Evolutionary conservation across 2,329 filamentous ascomycete species (phyloP), one percentile per base, ranked within the genome.

Genomic region (Chrysoporthe austroafricana): DNA sequence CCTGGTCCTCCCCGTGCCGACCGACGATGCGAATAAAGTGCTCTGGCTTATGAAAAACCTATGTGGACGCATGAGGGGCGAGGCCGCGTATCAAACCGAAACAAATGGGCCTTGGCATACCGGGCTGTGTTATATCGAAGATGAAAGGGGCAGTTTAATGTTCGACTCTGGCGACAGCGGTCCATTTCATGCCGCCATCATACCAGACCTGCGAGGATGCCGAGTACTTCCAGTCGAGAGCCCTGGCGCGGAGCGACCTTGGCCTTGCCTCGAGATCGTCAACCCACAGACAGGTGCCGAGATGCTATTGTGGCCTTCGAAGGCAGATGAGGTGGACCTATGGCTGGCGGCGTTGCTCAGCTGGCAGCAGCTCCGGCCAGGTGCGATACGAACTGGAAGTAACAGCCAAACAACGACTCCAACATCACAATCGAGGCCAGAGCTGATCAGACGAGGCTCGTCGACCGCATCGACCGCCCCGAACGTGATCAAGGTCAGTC

Each of bases 401-500:
- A 67, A 63, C 52, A 69, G 68, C 66, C 65, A 63, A n/a, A 61
- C 68, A 8, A 65, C 65, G 18, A 69, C 68, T 34, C 68, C 68
- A 6, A 64, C 62, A 56, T 69, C 68, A 34, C 68, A 69, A 44
- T 65, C 63, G 39, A 78, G 81, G 65, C 77, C 79, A 0, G 82
- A 84, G 66, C 75, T 83, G 65, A 81, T 77, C 63, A 80, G 82
- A 63, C 80, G 82, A 52, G 71, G 76, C 4, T 79, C 81, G n/a
- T 76, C 77, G 0, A 73, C 77, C 6, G 67, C 74, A 69, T 79
- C 79, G 16, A 74, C 74, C 26, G 69, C 73, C 32, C 52, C 52
- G 44, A 62, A 58, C 66, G 96, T 98, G 72, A 98, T 98, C 82
- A 99, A 98, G 77, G 93, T 97, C 60, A 96, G 94, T 66, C 94